These are phyloP conservation scores for Tardiomyces blankii DNA, from an alignment of 1,139 yeast genomes.

Conservation along the genomic window DNA sequence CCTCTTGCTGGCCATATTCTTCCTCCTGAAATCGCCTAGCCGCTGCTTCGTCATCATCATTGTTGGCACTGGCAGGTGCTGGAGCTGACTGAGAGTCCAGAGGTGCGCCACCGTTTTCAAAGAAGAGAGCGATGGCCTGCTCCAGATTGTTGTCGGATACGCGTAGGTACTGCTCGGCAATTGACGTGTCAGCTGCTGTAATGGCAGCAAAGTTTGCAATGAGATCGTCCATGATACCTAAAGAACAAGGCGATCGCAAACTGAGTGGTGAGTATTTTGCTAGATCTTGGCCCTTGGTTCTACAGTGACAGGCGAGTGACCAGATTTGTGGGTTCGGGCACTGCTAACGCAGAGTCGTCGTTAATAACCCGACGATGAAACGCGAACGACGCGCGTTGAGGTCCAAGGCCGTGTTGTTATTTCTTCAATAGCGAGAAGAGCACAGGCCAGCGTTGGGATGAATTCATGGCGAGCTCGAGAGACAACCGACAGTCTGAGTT, in stretches of 20 bases:
- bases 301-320: neutral
- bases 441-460: too few relatives aligned
- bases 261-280: neutral
- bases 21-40: constrained; percentile 60
- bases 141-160: constrained; percentile 74
- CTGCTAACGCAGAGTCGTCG: neutral
- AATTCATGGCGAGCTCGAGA: too few relatives aligned
- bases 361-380: neutral
- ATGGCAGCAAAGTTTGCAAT: constrained; percentile 74
- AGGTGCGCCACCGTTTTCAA: constrained; percentile 54
- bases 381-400: too few relatives aligned
- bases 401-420: too few relatives aligned
- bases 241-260: neutral
- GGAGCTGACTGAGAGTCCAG: constrained; percentile 21
- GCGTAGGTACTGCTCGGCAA: constrained; percentile 71
- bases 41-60: constrained; percentile 42
- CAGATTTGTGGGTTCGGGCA: neutral
- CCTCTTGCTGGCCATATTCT: constrained; percentile 30
- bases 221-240: constrained; percentile 29
- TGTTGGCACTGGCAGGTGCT: constrained; percentile 5
- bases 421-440: too few relatives aligned
- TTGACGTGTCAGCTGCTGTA: constrained; percentile 61
- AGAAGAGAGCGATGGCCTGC: constrained; percentile 72
- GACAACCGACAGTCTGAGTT: too few relatives aligned
- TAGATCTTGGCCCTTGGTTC: neutral